A percentile compares a stretch with the other conserved stretches of the same genome.
These are phyloP conservation scores for Penicillium rolfsii DNA, from an alignment of 2,329 filamentous ascomycete genomes.

Conservation along the genomic window DNA sequence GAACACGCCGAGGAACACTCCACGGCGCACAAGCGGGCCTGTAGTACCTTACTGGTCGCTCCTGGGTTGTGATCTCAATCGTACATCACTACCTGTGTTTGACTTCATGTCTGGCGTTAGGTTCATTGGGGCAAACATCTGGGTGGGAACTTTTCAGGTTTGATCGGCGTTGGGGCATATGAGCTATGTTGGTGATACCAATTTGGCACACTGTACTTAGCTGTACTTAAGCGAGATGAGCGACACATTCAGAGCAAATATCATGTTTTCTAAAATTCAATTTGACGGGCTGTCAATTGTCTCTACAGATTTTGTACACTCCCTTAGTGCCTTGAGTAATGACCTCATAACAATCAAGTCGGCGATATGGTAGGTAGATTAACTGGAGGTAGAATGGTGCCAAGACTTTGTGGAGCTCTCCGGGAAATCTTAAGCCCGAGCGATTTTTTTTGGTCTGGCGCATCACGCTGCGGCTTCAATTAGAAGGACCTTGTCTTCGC, in stretches of 20 bases:
- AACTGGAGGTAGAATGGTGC: background rate
- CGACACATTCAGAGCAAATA: background rate
- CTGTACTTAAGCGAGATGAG: background rate
- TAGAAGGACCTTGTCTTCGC: slow-evolving; percentile 7
- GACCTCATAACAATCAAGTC: background rate
- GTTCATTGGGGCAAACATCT: background rate
- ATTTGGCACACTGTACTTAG: background rate
- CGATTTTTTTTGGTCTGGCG: slow-evolving; percentile 30
- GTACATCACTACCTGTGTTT: background rate
- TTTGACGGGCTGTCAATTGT: no score
- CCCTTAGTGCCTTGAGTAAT: no score
- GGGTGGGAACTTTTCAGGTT: background rate
- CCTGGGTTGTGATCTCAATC: no score
- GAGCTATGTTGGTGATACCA: background rate
- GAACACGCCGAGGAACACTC: slow-evolving; percentile 82
- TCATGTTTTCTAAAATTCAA: background rate
- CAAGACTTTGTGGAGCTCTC: slow-evolving; percentile 19
- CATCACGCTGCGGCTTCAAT: slow-evolving; percentile 17
- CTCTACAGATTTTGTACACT: no score
- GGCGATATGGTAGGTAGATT: background rate
- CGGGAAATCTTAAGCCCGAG: slow-evolving; percentile 32
- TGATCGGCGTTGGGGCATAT: background rate
- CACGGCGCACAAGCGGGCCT: slow-evolving; percentile 43
- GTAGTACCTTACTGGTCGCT: no score
- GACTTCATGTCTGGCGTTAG: background rate